phyloP scores from a whole-genome alignment of 2,329 filamentous ascomycete species.

The Colletotrichum graminicola region DNA sequence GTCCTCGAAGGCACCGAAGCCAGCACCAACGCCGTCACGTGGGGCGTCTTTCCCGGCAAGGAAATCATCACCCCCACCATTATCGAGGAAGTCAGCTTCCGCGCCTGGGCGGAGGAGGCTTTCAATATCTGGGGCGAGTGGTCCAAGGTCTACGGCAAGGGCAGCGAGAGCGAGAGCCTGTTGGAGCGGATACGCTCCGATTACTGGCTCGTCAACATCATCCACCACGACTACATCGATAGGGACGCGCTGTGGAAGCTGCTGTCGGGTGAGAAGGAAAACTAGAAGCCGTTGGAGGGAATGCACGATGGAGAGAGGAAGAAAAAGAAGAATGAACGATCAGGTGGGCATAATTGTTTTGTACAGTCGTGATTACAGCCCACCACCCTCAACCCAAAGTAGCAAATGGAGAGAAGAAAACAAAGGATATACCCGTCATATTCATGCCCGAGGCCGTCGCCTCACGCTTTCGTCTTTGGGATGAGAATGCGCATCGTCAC shows the following conservation, averaged over 20 bases:
- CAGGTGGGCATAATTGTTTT: neutral
- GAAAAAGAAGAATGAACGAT: neutral
- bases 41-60: constrained; percentile 95
- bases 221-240: constrained; percentile 83
- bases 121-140: constrained; percentile 97
- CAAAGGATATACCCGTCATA: constrained; percentile 34
- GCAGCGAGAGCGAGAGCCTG: constrained; percentile 77
- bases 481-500: neutral
- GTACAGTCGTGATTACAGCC: neutral
- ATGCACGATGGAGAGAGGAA: neutral
- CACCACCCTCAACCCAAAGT: neutral
- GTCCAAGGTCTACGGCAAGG: constrained; percentile 86
- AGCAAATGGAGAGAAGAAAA: constrained; percentile 4
- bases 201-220: constrained; percentile 91
- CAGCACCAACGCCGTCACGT: constrained; percentile 93
- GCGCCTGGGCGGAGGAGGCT: constrained; percentile 94
- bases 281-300: neutral
- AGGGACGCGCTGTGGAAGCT: constrained; percentile 79
- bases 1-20: constrained; percentile 52
- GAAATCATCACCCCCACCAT: constrained; percentile 97
- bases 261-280: constrained; percentile 57
- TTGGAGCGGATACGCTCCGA: constrained; percentile 76
- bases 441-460: neutral
- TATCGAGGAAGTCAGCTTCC: constrained; percentile 94
- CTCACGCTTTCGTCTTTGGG: neutral